Conservation (phyloP, 345 rosid genomes). For the Orychophragmus violaceus region DNA sequence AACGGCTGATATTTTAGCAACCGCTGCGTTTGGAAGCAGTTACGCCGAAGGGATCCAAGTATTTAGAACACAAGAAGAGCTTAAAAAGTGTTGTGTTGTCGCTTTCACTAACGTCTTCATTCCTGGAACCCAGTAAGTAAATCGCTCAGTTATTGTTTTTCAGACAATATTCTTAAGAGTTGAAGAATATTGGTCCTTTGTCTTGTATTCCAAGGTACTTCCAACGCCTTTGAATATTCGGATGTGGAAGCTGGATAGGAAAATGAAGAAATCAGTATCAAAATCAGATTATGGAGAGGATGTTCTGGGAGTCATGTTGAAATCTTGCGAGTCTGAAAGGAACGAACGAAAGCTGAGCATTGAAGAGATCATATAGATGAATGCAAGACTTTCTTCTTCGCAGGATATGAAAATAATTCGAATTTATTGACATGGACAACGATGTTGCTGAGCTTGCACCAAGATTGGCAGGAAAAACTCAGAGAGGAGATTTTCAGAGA, state of each 20-base stretch:
- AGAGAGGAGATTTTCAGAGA: slow-evolving; percentile 40
- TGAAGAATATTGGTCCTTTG: neutral
- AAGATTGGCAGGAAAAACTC: slow-evolving; percentile 44
- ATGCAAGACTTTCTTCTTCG: slow-evolving; percentile 50
- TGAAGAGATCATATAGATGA: slow-evolving; percentile 42
- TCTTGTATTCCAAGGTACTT: slow-evolving; percentile 31
- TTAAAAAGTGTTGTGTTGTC: slow-evolving; percentile 13
- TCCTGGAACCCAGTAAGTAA: slow-evolving; percentile 38
- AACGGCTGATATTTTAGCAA: slow-evolving; percentile 40
- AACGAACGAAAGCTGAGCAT: slow-evolving; percentile 23
- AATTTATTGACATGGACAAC: slow-evolving; percentile 20
- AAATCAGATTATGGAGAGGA: slow-evolving; percentile 30
- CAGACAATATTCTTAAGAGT: neutral
- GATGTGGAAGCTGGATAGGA: slow-evolving; percentile 44
- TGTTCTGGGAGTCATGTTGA: slow-evolving; percentile 38
- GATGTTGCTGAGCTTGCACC: slow-evolving; percentile 36
- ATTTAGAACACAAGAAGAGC: slow-evolving; percentile 35
- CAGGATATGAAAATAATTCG: slow-evolving; percentile 41
- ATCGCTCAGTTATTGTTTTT: neutral
- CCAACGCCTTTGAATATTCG: slow-evolving; percentile 36
- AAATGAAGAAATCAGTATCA: slow-evolving; percentile 24
- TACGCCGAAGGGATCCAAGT: slow-evolving; percentile 36
- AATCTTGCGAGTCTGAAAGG: slow-evolving; percentile 2
- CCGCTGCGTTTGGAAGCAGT: slow-evolving; percentile 43
- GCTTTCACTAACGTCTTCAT: slow-evolving; percentile 8